Evolutionary conservation across 2,329 filamentous ascomycete genomes (phyloP).

Genomic region (Cyphellophora attinorum): DNA sequence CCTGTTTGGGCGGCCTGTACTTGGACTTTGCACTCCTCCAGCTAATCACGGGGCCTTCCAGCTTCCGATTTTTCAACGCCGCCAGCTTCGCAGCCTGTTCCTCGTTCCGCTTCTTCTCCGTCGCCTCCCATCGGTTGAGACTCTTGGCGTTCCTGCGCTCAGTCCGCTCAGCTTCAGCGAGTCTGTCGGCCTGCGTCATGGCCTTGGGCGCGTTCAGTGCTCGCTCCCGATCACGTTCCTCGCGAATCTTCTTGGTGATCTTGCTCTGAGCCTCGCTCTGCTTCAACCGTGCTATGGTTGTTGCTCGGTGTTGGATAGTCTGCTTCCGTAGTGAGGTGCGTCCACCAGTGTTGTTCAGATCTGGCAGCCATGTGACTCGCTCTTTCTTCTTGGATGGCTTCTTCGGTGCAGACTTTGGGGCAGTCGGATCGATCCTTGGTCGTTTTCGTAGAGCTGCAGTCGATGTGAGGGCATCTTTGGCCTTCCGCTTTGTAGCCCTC

Average conservation of each 20-base stretch:
- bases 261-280: constrained; percentile 39
- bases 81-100: constrained; percentile 75
- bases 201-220: constrained; percentile 67
- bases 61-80: constrained; percentile 73
- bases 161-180: constrained; percentile 71
- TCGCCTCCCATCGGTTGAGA: constrained; percentile 86
- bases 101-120: constrained; percentile 79
- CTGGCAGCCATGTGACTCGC: constrained; percentile 60
- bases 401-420: constrained; percentile 23
- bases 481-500: constrained; percentile 70
- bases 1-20: constrained; percentile 61
- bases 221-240: constrained; percentile 51
- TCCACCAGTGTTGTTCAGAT: constrained; percentile 50
- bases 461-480: constrained; percentile 62
- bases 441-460: constrained; percentile 53
- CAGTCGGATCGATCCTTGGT: constrained; percentile 54
- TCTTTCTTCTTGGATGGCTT: constrained; percentile 60
- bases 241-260: constrained; percentile 46
- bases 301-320: constrained; percentile 57
- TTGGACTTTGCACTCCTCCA: constrained; percentile 89
- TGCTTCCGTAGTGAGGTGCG: constrained; percentile 54
- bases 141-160: constrained; percentile 85
- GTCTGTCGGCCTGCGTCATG: constrained; percentile 77
- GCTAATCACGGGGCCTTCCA: constrained; percentile 81
- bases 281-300: constrained; percentile 38